Percentiles rank a stretch among this genome's conserved stretches.
phyloP scores from a whole-genome alignment of 1,139 yeast genomes.

The Diutina ranongensis region DNA sequence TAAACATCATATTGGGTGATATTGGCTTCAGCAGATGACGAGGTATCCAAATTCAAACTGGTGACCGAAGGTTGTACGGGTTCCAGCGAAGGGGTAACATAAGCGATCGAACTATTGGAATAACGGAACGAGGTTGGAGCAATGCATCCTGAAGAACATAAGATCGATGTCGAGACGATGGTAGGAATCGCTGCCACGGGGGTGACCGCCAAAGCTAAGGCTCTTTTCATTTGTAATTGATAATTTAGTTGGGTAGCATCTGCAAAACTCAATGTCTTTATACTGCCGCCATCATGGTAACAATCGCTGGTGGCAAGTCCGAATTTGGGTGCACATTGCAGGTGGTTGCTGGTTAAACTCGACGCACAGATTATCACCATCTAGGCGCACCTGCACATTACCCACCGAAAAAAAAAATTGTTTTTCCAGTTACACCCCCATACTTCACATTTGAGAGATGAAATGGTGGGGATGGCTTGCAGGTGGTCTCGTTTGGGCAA shows the following conservation, averaged over 20 bases:
- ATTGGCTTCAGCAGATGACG: not conserved
- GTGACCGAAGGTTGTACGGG: no score
- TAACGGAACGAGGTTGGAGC: not conserved
- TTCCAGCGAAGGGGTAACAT: no score
- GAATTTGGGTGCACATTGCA: no score
- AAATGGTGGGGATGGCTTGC: slow-evolving; percentile 1
- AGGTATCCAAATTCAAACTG: no score
- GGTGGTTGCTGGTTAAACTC: not conserved
- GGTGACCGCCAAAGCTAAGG: not conserved
- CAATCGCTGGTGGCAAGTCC: not conserved
- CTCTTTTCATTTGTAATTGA: not conserved
- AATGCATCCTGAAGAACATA: not conserved
- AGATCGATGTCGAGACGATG: slow-evolving; percentile 1
- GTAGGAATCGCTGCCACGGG: slow-evolving; percentile 4
- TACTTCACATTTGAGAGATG: not conserved
- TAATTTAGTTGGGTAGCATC: not conserved
- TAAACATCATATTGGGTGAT: not conserved
- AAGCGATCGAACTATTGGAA: not conserved
- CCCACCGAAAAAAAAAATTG: no score
- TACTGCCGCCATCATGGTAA: not conserved
- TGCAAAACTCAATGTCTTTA: not conserved
- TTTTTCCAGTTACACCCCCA: not conserved
- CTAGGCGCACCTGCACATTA: no score
- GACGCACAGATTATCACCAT: no score
- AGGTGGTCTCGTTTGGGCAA: not conserved